Evolutionary conservation across 2,329 filamentous ascomycete species (phyloP), one percentile per base, ranked within the genome.

Genomic region (Monosporascus sp.): DNA sequence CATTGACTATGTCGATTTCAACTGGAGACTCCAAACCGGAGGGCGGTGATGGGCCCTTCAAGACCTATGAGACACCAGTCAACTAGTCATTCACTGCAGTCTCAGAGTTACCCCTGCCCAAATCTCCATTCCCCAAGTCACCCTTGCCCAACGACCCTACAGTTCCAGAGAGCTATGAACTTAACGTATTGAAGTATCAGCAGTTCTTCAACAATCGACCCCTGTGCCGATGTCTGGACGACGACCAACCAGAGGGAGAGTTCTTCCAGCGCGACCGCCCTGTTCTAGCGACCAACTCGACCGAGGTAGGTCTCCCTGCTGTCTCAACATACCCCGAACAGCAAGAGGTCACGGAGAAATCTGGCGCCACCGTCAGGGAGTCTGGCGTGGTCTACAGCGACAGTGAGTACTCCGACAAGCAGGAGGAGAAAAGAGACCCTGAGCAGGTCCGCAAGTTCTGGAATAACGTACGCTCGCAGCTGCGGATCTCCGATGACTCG

Each of bases 171-270:
- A 37, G 20, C 2, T 38, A 41, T 14, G 17, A 24, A 31, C 17
- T 27, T 15, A 18, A 25, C 14, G 18, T 50, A 15, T 43, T 31
- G 37, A 43, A 43, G 11, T 41, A 41, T 15, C 14, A 18, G 8
- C 17, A 41, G 25, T 50, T 50, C 36, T 50, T 41, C 48, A 50
- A 41, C 17, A 31, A 50, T 31, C 20, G 48, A 7, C 37, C 37
- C 11, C 36, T 50, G 7, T 11, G 15, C 36, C 37, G 37, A 50
- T 50, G 48, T n/a, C 20, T 50, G 37, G 48, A 50, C 18, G 48
- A 50, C 1, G 37, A 50, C 22, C 48, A 50, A 37, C 48, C 48
- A n/a, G 48, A 50, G 18, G 48, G 48, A 24, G 48, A 35, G 39
- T 41, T 50, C 37, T 50, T 50, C 22, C 36, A 43, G 37, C 36